Base-by-base conservation (phyloP, 2,329 filamentous ascomycete genomes). In the Escovopsis sp. region DNA sequence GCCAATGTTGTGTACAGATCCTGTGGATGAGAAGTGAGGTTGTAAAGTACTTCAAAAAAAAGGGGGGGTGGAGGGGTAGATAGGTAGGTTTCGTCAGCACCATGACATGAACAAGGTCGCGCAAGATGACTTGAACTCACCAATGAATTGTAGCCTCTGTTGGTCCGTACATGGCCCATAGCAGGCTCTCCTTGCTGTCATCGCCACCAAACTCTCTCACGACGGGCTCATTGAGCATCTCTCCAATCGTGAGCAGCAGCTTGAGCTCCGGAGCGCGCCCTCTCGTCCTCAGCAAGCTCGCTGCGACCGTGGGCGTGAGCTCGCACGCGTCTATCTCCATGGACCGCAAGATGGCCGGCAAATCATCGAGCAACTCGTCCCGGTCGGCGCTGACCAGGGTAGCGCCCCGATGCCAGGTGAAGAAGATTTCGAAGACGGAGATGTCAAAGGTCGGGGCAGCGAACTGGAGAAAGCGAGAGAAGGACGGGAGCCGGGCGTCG, bases 101-200 rank as follows among this genome's bases (percentile, higher is more conserved):
- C 27, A 11, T 9, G 3, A 9, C 3, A 7, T 9, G 11, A 30
- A 30, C 27, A 30, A 8, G 11, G 27, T 9, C 27, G 27, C 27
- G 3, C 27, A 8, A 9, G 8, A 30, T 11, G 11, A 7, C 15
- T 13, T 2, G 48, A 20, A 41, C 63, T 59, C 53, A 72, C 70
- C 74, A 95, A 56, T 95, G 88, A 43, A 95, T 94, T 0, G 87
- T 78, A 7, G 85, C 85, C 62, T 95, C 88, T 0, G 88, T 95
- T 2, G 88, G 88, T 0, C 88, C 88, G 55, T 95, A 95, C 86
- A 94, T 94, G 30, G 80, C 88, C 72, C 85, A 88, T 1, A 95
- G 67, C 35, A 94, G 78, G 49, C 82, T 79, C 2, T 65, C 56
- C 7, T 60, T 61, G 1, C 54, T 54, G 0, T 58, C 53, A 9